Evolutionary conservation across 2,329 filamentous ascomycete genomes (phyloP).

Genomic region (Keithomyces neogunnii): DNA sequence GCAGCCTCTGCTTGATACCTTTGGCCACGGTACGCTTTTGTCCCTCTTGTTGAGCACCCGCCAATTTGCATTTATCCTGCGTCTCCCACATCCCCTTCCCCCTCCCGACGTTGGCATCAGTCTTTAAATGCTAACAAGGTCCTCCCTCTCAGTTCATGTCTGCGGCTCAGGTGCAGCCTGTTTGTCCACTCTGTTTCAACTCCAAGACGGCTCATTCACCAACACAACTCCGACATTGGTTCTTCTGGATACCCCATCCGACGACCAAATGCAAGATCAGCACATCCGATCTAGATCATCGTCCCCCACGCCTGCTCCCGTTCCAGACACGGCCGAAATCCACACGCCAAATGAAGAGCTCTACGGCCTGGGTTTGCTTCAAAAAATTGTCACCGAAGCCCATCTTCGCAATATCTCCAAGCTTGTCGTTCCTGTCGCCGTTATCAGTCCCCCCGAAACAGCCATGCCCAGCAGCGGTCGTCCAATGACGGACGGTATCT

Average conservation of each 20-base stretch:
- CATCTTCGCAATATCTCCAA: conserved; percentile 47
- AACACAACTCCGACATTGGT: conserved; percentile 49
- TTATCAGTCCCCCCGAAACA: conserved; percentile 35
- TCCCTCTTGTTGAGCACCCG: not conserved
- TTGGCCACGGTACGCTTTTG: conserved; percentile 39
- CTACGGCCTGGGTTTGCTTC: conserved; percentile 46
- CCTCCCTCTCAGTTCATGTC: conserved; percentile 36
- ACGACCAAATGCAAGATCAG: conserved; percentile 34
- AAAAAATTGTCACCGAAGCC: conserved; percentile 49
- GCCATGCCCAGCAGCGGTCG: conserved; percentile 18
- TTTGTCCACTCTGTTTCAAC: conserved; percentile 41
- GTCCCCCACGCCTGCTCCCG: conserved; percentile 33
- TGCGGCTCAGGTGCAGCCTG: conserved; percentile 46
- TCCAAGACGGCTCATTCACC: conserved; percentile 43
- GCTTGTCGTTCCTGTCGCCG: conserved; percentile 46
- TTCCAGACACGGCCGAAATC: conserved; percentile 28
- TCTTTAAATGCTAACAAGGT: conserved; percentile 12
- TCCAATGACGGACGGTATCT: conserved; percentile 28
- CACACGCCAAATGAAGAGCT: conserved; percentile 38
- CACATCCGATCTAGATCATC: conserved; percentile 27
- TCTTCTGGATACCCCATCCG: conserved; percentile 46
- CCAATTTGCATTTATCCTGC: not conserved
- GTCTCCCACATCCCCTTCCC: not conserved
- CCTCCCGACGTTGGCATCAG: not conserved
- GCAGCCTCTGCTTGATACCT: conserved; percentile 41